These are phyloP conservation scores for Orbilia javanica DNA, from an alignment of 2,329 filamentous ascomycete genomes.

Conservation along the genomic window DNA sequence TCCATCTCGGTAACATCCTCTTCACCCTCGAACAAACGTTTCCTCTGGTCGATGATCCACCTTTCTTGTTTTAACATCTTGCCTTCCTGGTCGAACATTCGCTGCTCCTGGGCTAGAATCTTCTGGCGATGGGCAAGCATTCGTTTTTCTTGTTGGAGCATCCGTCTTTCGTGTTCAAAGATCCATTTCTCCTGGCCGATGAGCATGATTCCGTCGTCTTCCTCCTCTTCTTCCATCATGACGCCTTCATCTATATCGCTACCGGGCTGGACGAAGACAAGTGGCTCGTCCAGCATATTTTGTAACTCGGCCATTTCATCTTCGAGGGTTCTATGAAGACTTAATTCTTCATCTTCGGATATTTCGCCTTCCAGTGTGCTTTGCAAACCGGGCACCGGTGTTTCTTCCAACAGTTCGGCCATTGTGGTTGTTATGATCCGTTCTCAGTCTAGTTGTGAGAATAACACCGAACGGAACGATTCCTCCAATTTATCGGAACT, in stretches of 20 bases:
- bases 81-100: slow-evolving; percentile 42
- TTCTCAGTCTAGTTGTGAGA: not conserved
- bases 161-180: slow-evolving; percentile 50
- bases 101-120: slow-evolving; percentile 46
- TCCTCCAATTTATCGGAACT: not conserved
- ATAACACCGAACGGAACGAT: not conserved
- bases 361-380: slow-evolving; percentile 19
- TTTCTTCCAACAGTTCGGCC: slow-evolving; percentile 21
- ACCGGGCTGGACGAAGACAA: slow-evolving; percentile 30
- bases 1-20: slow-evolving; percentile 42
- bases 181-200: slow-evolving; percentile 55
- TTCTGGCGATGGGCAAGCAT: slow-evolving; percentile 47
- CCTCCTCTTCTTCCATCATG: slow-evolving; percentile 31
- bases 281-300: slow-evolving; percentile 40
- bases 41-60: slow-evolving; percentile 50
- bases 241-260: slow-evolving; percentile 24
- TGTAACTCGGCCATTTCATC: slow-evolving; percentile 48
- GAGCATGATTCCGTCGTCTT: slow-evolving; percentile 42
- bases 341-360: slow-evolving; percentile 38
- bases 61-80: slow-evolving; percentile 50
- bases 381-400: slow-evolving; percentile 12
- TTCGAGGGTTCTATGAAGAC: slow-evolving; percentile 41
- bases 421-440: not conserved
- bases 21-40: slow-evolving; percentile 50
- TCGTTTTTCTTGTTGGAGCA: slow-evolving; percentile 52